Percentiles rank a stretch among this genome's conserved stretches.
Evolutionary conservation across 352 stramenopile genomes (phyloP).

Genomic region (Phytophthora citrophthora): DNA sequence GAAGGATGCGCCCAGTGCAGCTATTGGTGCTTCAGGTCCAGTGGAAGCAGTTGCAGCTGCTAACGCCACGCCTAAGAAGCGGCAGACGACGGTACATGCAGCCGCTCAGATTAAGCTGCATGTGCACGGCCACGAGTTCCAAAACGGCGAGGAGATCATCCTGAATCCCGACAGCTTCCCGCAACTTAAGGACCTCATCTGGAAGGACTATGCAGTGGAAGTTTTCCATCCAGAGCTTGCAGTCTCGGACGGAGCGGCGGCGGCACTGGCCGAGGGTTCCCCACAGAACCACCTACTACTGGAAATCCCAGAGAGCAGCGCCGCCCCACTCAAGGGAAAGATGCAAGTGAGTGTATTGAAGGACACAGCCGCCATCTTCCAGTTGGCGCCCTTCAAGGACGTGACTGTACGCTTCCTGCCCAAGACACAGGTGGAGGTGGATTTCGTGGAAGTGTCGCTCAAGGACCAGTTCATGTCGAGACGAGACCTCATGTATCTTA

Average conservation of each 20-base stretch:
- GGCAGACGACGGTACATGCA: slow-evolving; percentile 51
- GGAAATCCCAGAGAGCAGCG: slow-evolving; percentile 73
- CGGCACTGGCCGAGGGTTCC: slow-evolving; percentile 32
- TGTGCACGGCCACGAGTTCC: slow-evolving; percentile 85
- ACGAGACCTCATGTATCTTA: slow-evolving; percentile 90
- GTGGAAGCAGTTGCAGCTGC: neutral
- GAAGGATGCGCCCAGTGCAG: slow-evolving; percentile 3
- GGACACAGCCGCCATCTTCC: slow-evolving; percentile 76
- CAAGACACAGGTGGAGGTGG: slow-evolving; percentile 76
- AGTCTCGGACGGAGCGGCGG: slow-evolving; percentile 32
- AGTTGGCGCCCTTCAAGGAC: slow-evolving; percentile 79
- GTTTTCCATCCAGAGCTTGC: slow-evolving; percentile 66
- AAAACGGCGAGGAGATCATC: slow-evolving; percentile 80
- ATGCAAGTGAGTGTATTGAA: slow-evolving; percentile 86
- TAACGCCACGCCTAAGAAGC: slow-evolving; percentile 38
- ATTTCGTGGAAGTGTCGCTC: slow-evolving; percentile 91
- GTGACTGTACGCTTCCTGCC: slow-evolving; percentile 84
- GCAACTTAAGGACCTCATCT: slow-evolving; percentile 68
- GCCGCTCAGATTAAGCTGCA: slow-evolving; percentile 79
- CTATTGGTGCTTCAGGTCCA: neutral
- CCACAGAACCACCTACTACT: slow-evolving; percentile 78
- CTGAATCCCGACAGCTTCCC: slow-evolving; percentile 85
- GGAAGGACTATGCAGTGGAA: slow-evolving; percentile 83
- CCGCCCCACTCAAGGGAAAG: slow-evolving; percentile 74
- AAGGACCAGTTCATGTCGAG: slow-evolving; percentile 94